phyloP scores from a whole-genome alignment of 345 rosid genomes.

The Sonneratia caseolaris region DNA sequence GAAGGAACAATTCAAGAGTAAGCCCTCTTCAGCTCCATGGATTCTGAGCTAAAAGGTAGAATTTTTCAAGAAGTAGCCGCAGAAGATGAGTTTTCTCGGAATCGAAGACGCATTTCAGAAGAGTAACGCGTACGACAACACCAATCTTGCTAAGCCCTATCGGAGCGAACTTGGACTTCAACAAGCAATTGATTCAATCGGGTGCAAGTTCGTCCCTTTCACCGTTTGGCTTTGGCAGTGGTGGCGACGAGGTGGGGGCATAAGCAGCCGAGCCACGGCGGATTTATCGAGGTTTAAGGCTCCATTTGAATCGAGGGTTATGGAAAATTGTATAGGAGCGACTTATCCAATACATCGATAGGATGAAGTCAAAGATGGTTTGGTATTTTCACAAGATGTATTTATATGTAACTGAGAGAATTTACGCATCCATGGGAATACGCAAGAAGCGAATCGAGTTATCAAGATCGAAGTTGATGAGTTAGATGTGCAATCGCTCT shows the following conservation, averaged over 20 bases:
- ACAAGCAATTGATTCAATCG: background rate
- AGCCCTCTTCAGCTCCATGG: conserved; percentile 3
- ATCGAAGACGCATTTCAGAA: background rate
- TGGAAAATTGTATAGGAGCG: no score
- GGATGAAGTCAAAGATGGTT: no score
- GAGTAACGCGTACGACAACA: background rate
- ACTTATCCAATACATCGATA: no score
- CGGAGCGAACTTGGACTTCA: background rate
- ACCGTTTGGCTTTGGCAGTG: background rate
- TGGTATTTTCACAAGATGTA: no score
- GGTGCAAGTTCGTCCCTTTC: no score
- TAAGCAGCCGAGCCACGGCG: background rate
- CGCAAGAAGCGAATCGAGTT: no score
- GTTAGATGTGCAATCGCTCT: no score
- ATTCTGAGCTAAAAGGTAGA: background rate
- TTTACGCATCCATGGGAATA: no score
- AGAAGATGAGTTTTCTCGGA: background rate
- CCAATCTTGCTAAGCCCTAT: background rate
- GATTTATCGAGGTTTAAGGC: background rate
- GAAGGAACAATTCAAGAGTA: conserved; percentile 1
- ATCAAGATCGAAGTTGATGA: no score
- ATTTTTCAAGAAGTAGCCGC: background rate
- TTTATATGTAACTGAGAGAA: no score
- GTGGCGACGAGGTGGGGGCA: background rate
- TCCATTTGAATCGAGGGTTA: background rate